phyloP scores from a whole-genome alignment of 306 rosid species.

The Sophora flavescens region DNA sequence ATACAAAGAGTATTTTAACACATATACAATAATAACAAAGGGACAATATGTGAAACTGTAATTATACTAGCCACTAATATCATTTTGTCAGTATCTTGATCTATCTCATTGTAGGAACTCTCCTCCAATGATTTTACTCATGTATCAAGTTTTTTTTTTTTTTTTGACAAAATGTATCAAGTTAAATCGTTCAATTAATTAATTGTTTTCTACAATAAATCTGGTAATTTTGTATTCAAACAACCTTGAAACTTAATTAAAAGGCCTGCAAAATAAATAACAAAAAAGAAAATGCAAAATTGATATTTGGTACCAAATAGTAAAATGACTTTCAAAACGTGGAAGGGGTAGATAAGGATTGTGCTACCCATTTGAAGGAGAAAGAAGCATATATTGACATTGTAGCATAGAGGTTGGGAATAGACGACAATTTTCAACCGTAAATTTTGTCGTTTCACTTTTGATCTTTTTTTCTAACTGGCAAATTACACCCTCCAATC shows the following conservation, averaged over 20 bases:
- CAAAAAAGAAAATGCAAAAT: background rate
- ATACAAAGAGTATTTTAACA: too few species aligned
- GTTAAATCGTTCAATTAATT: background rate
- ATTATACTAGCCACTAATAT: too few species aligned
- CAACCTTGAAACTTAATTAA: background rate
- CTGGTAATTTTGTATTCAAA: background rate
- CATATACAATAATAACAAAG: too few species aligned
- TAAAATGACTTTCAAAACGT: background rate
- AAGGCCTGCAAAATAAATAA: background rate
- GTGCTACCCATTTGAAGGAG: too few species aligned
- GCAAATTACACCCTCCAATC: constrained; percentile 30
- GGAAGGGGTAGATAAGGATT: constrained; percentile 24
- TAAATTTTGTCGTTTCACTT: constrained; percentile 34
- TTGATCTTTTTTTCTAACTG: constrained; percentile 6
- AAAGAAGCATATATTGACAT: constrained; percentile 15
- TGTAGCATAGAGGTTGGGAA: background rate
- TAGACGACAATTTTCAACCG: constrained; percentile 34
- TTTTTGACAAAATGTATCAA: too few species aligned
- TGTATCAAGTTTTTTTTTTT: background rate
- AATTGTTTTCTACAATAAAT: background rate
- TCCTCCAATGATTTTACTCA: background rate
- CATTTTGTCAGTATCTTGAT: background rate
- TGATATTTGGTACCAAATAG: background rate
- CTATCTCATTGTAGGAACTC: background rate
- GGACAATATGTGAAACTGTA: too few species aligned